phyloP scores from a whole-genome alignment of 2,329 filamentous ascomycete genomes.

The Zasmidium cellare region DNA sequence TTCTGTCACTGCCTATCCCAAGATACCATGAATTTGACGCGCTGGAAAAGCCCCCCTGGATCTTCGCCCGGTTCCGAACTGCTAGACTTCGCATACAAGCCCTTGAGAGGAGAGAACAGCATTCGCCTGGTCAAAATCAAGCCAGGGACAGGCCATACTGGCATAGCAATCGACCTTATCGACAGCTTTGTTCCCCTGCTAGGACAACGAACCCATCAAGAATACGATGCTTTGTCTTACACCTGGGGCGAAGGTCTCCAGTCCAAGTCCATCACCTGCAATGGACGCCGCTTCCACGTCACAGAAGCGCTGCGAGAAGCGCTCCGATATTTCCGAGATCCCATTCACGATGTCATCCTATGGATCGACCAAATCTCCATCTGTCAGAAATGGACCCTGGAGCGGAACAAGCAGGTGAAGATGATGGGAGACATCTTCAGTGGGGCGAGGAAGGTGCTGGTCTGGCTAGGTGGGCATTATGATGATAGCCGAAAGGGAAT shows the following conservation, averaged over 20 bases:
- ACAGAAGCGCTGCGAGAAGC: slow-evolving; percentile 31
- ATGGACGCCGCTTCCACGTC: slow-evolving; percentile 25
- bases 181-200: slow-evolving; percentile 27
- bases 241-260: slow-evolving; percentile 28
- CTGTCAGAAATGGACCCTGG: slow-evolving; percentile 28
- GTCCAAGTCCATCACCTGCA: slow-evolving; percentile 29
- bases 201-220: slow-evolving; percentile 11
- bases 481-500: slow-evolving; percentile 31
- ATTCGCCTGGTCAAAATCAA: slow-evolving; percentile 30
- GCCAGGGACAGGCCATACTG: slow-evolving; percentile 26
- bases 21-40: background rate
- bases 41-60: background rate
- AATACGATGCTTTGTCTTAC: slow-evolving; percentile 34
- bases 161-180: slow-evolving; percentile 27
- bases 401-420: slow-evolving; percentile 33
- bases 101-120: slow-evolving; percentile 26
- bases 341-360: slow-evolving; percentile 17
- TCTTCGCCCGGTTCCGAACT: background rate
- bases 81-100: slow-evolving; percentile 26
- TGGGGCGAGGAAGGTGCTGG: slow-evolving; percentile 28
- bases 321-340: slow-evolving; percentile 29
- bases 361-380: slow-evolving; percentile 37
- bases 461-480: slow-evolving; percentile 33
- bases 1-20: background rate
- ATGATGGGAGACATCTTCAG: slow-evolving; percentile 36